Base-by-base conservation (phyloP, 2,329 filamentous ascomycete genomes). In the Chrysoporthe puriensis region DNA sequence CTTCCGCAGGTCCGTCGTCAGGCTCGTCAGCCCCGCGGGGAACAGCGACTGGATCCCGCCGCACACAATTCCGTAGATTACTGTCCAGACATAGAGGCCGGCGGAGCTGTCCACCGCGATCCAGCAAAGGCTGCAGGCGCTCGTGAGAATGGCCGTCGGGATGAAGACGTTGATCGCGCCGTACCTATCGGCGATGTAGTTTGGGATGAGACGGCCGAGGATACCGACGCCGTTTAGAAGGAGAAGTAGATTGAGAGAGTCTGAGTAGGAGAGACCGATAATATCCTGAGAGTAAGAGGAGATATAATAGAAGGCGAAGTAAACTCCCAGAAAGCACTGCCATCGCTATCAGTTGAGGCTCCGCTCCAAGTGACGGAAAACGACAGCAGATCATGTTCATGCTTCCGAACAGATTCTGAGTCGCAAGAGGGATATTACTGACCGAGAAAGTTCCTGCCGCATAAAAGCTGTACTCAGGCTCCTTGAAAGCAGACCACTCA, bases 11-110 rank as follows among this genome's bases (percentile, higher is more conserved):
- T 88, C 85, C 5, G 78, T 79, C 1, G 84, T 86, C 67, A 88
- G 77, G 54, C 84, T 85, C 62, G 83, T 85, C 54, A 91, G 73
- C 0, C 84, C 86, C 0, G 89, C 87, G 0, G 90, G 90, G 72
- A 92, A 91, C 13, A 93, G 74, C 7, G 84, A 84, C 76, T 92
- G 90, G 59, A 92, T 85, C 0, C 83, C 88, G 0, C 88, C 89
- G 0, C 84, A 87, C 2, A 84, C 84, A 60, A 91, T 80, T 1
- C 91, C 91, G 73, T 90, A 91, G 66, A 90, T 81, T 0, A 83
- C 79, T 0, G 86, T 79, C 83, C 91, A 93, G 0, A 80, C 82
- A 73, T 91, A 91, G 40, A 92, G 77, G 0, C 84, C 83, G 0
- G 77, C 61, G 0, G 83, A 75, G 18, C 78, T 78, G 1, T 75